These are phyloP conservation scores for Malassezia dermatis DNA, from an alignment of 1,284 basidiomycete species.

Conservation along the genomic window DNA sequence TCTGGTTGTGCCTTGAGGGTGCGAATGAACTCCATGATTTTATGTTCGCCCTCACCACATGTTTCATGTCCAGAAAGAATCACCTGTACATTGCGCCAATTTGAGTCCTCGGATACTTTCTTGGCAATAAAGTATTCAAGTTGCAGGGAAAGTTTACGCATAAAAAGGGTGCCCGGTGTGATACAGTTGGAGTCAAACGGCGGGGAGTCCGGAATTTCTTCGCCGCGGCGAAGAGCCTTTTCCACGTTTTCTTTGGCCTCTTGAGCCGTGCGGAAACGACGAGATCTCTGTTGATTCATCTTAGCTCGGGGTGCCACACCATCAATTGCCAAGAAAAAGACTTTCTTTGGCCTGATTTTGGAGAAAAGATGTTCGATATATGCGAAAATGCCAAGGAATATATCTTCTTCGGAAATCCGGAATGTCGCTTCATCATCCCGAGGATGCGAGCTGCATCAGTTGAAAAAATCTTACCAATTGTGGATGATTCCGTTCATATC, in stretches of 20 bases:
- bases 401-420: slow-evolving; percentile 80
- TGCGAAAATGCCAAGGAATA: slow-evolving; percentile 89
- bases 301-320: slow-evolving; percentile 96
- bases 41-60: slow-evolving; percentile 98
- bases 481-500: slow-evolving; percentile 99
- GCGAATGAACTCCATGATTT: slow-evolving; percentile 99
- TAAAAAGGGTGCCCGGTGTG: slow-evolving; percentile 92
- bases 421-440: slow-evolving; percentile 92
- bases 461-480: slow-evolving; percentile 27
- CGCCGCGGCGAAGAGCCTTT: slow-evolving; percentile 76
- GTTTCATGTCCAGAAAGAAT: slow-evolving; percentile 94
- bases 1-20: slow-evolving; percentile 83
- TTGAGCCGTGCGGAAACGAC: slow-evolving; percentile 87
- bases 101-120: slow-evolving; percentile 44
- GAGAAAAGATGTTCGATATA: slow-evolving; percentile 95
- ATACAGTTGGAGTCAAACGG: slow-evolving; percentile 99
- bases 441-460: slow-evolving; percentile 72
- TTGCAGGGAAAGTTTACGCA: slow-evolving; percentile 79
- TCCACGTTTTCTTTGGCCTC: slow-evolving; percentile 78
- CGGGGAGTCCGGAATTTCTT: slow-evolving; percentile 80
- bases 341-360: slow-evolving; percentile 91
- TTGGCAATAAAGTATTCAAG: slow-evolving; percentile 74
- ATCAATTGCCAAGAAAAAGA: slow-evolving; percentile 85
- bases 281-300: slow-evolving; percentile 84
- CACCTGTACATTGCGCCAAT: slow-evolving; percentile 79